Base-by-base conservation (phyloP, 306 rosid species). In the Comarum palustre region DNA sequence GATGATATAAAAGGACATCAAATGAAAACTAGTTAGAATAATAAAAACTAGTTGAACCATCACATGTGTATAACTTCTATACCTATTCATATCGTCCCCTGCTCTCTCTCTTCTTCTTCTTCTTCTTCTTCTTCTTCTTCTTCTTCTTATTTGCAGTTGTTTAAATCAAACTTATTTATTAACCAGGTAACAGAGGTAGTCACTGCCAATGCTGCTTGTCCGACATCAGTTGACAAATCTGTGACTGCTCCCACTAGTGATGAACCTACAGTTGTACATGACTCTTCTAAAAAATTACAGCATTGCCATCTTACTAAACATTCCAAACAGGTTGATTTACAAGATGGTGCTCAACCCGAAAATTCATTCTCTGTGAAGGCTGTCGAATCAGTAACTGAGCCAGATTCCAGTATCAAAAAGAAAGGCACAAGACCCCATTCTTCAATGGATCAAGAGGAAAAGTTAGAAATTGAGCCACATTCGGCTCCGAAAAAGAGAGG, bases 401-500 rank as follows among this genome's bases (percentile, higher is more conserved):
- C 75, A 16, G 78, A 77, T 75, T 66, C 57, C 43, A 69, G 67
- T 71, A 82, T 83, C 45, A 79, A 71, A 72, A 91, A 81, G 86
- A 86, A 89, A 77, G 89, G 75, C 10, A 81, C 80, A 55, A 91
- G 83, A 76, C 87, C 90, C 38, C 86, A 84, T 67, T 82, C 89
- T 68, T 74, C 83, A 50, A 57, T 84, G 85, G 80, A 82, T 79
- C 73, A 83, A 16, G 88, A 88, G 58, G 88, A 89, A 47, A 77
- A 73, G 45, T 79, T 85, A 34, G 80, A 81, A 70, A 58, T 47
- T 77, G 79, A 70, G 72, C 79, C 75, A 20, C 77, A 76, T 68
- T 61, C 79, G 43, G 74, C 81, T 63, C 83, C 86, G n/a, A 80
- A 60, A 74, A 90, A 81, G 86, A 86, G 94, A 79, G 90, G 82